Conservation (phyloP, 2,329 filamentous ascomycete genomes). For the Lasiodiplodia gonubiensis region DNA sequence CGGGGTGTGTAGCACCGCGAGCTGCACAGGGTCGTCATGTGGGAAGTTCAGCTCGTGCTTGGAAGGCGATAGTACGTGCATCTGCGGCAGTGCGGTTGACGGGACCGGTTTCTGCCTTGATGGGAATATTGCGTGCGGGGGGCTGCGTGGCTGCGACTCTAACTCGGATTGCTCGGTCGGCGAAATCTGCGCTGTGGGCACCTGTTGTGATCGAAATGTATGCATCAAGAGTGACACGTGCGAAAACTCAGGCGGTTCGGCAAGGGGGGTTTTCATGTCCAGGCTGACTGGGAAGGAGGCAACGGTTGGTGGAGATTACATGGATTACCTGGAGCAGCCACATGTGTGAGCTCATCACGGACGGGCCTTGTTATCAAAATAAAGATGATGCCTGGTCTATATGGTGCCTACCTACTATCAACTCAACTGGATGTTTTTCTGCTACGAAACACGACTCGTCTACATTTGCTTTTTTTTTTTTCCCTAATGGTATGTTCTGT, state of each 20-base stretch:
- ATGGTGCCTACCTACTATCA: no score
- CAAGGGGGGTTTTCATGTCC: conserved; percentile 6
- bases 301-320: conserved; percentile 5
- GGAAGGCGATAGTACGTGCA: conserved; percentile 34
- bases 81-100: conserved; percentile 37
- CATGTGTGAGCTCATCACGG: background rate
- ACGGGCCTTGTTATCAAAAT: no score
- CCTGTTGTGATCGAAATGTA: conserved; percentile 34
- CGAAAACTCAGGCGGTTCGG: background rate
- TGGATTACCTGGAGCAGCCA: background rate
- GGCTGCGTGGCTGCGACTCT: conserved; percentile 29
- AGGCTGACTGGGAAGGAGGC: background rate
- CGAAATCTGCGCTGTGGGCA: conserved; percentile 33
- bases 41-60: conserved; percentile 36
- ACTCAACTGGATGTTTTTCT: no score
- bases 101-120: conserved; percentile 41
- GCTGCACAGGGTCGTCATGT: conserved; percentile 40
- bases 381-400: no score
- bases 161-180: conserved; percentile 32
- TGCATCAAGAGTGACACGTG: conserved; percentile 34
- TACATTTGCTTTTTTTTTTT: no score
- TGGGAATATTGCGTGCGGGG: conserved; percentile 29
- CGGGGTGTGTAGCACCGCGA: conserved; percentile 39
- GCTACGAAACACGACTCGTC: no score
- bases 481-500: no score